Percentiles rank a stretch among this genome's conserved stretches.
Evolutionary conservation across 495 filamentous ascomycete genomes (phyloP).

Genomic region (Xylaria venustula): DNA sequence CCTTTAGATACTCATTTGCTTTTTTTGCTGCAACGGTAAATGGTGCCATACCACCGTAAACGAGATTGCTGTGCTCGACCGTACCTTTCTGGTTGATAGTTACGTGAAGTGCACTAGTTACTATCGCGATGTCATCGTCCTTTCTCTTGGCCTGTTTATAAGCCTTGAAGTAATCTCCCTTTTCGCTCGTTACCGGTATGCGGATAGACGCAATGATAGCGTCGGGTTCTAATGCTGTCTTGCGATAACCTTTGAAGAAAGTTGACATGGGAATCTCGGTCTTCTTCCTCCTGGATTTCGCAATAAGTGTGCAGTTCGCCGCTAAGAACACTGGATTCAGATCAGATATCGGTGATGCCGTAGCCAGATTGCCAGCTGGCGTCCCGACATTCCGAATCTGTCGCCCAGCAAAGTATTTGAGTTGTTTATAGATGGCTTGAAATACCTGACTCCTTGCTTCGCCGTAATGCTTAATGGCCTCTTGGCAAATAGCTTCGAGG

Average conservation of each 20-base stretch:
- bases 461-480: constrained; percentile 83
- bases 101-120: constrained; percentile 78
- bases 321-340: constrained; percentile 94
- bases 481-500: constrained; percentile 66
- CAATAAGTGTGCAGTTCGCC: constrained; percentile 74
- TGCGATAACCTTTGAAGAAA: constrained; percentile 91
- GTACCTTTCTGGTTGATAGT: constrained; percentile 61
- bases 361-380: constrained; percentile 91
- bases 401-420: constrained; percentile 89
- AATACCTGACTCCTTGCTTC: constrained; percentile 67
- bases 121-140: constrained; percentile 96
- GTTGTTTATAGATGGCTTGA: constrained; percentile 71
- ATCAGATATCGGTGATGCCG: constrained; percentile 94
- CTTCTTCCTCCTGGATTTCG: constrained; percentile 68
- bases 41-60: constrained; percentile 90
- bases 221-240: constrained; percentile 76
- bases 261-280: constrained; percentile 84
- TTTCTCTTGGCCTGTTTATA: constrained; percentile 97
- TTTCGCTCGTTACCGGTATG: constrained; percentile 70
- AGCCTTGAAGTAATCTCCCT: constrained; percentile 68
- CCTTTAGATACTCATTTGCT: constrained; percentile 65
- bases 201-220: constrained; percentile 82
- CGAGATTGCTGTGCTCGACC: constrained; percentile 70
- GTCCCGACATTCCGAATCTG: constrained; percentile 98
- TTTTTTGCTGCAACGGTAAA: constrained; percentile 80